A percentile compares a stretch with the other conserved stretches of the same genome.
phyloP scores from a whole-genome alignment of 495 filamentous ascomycete species.

The Podospora australis region DNA sequence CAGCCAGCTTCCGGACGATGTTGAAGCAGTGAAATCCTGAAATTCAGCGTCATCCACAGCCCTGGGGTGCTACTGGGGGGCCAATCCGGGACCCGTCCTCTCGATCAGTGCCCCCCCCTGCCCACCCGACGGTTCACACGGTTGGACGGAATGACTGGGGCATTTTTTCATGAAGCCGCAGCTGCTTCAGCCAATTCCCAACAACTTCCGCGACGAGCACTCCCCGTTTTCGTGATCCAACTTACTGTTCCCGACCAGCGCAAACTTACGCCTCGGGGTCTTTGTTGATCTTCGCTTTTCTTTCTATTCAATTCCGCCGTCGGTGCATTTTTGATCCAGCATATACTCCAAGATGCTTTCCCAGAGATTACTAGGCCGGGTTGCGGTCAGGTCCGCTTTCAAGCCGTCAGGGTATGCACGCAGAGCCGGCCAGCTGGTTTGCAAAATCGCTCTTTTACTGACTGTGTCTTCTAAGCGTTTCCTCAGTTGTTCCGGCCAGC shows the following conservation, averaged over 20 bases:
- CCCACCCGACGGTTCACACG: not conserved
- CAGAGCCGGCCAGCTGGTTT: not conserved
- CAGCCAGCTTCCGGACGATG: not conserved
- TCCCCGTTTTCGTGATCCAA: not conserved
- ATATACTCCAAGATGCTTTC: conserved; percentile 55
- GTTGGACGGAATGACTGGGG: conserved; percentile 15
- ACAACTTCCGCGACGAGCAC: conserved; percentile 13
- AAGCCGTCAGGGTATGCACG: conserved; percentile 48
- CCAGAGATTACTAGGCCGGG: conserved; percentile 59
- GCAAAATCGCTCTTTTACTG: conserved; percentile 25
- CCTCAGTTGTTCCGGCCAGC: conserved; percentile 52
- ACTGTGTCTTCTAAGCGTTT: conserved; percentile 41
- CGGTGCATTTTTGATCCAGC: not conserved
- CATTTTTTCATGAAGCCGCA: conserved; percentile 12
- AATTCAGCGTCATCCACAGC: conserved; percentile 3
- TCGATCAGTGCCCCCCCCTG: not conserved
- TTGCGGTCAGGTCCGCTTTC: conserved; percentile 60
- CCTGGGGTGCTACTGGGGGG: no score
- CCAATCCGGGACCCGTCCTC: conserved; percentile 10
- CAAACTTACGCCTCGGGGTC: no score
- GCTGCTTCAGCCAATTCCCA: conserved; percentile 12
- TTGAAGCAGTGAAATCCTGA: conserved; percentile 11
- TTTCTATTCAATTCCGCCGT: conserved; percentile 3
- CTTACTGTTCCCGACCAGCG: conserved; percentile 1
- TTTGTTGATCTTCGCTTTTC: conserved; percentile 21